Evolutionary conservation across 495 filamentous ascomycete genomes (phyloP), one percentile per base, ranked within the genome.

Genomic region (Chaetomium cochliodes): DNA sequence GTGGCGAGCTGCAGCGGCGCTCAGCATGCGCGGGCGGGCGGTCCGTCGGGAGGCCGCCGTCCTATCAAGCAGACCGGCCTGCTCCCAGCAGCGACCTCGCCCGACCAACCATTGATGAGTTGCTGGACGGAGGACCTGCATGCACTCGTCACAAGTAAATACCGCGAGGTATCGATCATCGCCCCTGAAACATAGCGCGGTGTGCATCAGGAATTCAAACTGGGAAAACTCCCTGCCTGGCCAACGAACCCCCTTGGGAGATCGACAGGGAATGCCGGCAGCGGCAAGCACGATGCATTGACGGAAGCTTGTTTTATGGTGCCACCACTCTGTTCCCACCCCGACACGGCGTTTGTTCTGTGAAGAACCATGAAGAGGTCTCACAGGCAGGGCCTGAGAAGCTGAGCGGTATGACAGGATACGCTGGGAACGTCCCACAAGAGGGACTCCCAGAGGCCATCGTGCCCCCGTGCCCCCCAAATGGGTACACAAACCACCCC

Each of bases 271-370:
- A 59, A 49, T 5, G 39, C 39, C 22, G 16, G 39, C 56, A 22
- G 22, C 57, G 39, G 39, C 22, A 26, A 5, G 22, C 56, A 12
- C 22, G 22, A 58, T 30, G 23, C 57, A 28, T 22, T n/a, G 15
- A 53, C 49, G 46, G 13, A 62, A 62, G 59, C 59, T 62, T 62
- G 47, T 62, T 62, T 53, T 15, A 47, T 28, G 37, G 59, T 53
- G 59, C 5, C 59, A 62, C 59, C 8, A 16, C 46, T 23, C n/a
- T 47, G 58, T 23, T 60, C 23, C 44, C 58, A 28, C 44, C 42
- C 25, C 47, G 22, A 50, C 37, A 58, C 54, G 8, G 20, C 20
- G 41, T n/a, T 9, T 37, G 46, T 52, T 52, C n/a, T 22, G 13
- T n/a, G 26, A 50, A 18, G 46, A 60, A 50, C 37, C 46, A 9